Evolutionary conservation across 2,329 filamentous ascomycete species (phyloP).

Genomic region (Claviceps digitariae): DNA sequence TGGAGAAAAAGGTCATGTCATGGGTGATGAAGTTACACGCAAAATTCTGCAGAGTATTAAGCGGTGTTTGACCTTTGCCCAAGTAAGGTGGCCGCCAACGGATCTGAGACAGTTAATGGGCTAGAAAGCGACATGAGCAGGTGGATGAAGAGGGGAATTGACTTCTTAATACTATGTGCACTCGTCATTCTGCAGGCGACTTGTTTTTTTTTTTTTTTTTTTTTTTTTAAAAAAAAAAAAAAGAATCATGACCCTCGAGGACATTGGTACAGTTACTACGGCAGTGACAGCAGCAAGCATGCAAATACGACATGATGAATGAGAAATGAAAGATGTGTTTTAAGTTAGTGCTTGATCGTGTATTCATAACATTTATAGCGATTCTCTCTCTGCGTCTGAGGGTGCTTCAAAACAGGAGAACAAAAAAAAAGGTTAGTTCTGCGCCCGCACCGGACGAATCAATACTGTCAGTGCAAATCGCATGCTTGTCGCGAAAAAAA

Average conservation of each 20-base stretch:
- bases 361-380: background rate
- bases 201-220: too few species aligned
- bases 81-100: slow-evolving; percentile 89
- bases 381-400: background rate
- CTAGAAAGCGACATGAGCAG: slow-evolving; percentile 7
- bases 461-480: background rate
- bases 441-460: background rate
- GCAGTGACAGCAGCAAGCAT: background rate
- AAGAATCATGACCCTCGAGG: background rate
- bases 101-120: slow-evolving; percentile 94
- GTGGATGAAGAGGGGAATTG: background rate
- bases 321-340: background rate
- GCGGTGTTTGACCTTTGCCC: slow-evolving; percentile 87
- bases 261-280: background rate
- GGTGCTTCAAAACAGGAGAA: background rate
- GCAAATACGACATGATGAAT: background rate
- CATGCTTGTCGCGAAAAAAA: background rate
- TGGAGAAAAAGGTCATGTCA: slow-evolving; percentile 79
- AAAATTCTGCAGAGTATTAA: slow-evolving; percentile 98
- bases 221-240: background rate
- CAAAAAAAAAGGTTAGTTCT: background rate
- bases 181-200: background rate
- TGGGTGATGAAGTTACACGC: slow-evolving; percentile 89
- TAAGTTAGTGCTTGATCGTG: background rate
- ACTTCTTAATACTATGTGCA: background rate